Evolutionary conservation across 352 stramenopile genomes (phyloP).

Genomic region (Pythium utonaiense): DNA sequence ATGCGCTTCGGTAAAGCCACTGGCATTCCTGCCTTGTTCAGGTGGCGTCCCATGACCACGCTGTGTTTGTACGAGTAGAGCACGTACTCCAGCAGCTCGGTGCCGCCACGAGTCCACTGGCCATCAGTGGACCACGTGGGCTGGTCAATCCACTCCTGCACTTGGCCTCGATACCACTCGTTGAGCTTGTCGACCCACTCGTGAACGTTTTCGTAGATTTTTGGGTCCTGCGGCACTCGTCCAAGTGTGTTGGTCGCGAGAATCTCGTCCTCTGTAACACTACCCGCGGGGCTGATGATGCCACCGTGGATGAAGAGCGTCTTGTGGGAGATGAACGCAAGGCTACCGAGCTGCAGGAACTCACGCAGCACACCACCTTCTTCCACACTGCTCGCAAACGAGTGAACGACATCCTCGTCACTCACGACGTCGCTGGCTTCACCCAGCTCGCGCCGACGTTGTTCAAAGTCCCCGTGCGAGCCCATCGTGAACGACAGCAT

Average conservation of each 20-base stretch:
- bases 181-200: conserved; percentile 81
- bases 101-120: conserved; percentile 46
- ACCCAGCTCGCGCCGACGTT: conserved; percentile 75
- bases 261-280: conserved; percentile 22
- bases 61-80: conserved; percentile 53
- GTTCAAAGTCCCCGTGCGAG: conserved; percentile 87
- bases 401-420: conserved; percentile 80
- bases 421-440: conserved; percentile 23
- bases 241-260: conserved; percentile 54
- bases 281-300: conserved; percentile 45
- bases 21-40: conserved; percentile 79
- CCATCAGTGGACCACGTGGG: conserved; percentile 63
- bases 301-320: conserved; percentile 94
- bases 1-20: conserved; percentile 40
- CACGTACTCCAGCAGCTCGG: conserved; percentile 71
- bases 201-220: conserved; percentile 26
- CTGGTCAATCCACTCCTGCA: conserved; percentile 75
- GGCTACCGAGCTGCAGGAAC: conserved; percentile 76
- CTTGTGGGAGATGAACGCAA: conserved; percentile 77
- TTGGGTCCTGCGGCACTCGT: conserved; percentile 55
- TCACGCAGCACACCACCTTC: conserved; percentile 75
- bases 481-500: conserved; percentile 92
- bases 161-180: conserved; percentile 66
- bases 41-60: conserved; percentile 70
- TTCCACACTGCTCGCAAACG: conserved; percentile 70